Percentiles rank a stretch among this genome's conserved stretches.
phyloP scores from a whole-genome alignment of 805 yeast genomes.

The Candida sphagnicola region DNA sequence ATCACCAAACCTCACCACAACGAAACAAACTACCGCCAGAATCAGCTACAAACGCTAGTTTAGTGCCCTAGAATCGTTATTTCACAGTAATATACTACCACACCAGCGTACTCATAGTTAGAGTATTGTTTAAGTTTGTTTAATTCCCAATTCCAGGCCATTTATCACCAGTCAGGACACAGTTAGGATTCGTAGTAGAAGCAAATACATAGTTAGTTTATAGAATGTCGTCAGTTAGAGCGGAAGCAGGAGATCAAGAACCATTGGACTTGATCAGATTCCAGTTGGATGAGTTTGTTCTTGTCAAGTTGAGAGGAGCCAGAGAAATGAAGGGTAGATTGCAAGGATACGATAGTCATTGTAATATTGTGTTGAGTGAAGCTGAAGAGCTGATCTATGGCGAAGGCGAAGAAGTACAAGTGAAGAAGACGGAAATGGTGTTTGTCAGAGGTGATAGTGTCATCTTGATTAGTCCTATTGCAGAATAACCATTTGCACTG shows the following conservation, averaged over 20 bases:
- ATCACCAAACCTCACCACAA: too few relatives aligned
- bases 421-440: slow-evolving; percentile 76
- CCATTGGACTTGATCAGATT: slow-evolving; percentile 90
- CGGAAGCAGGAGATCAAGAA: slow-evolving; percentile 44
- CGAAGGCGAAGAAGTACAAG: slow-evolving; percentile 42
- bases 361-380: slow-evolving; percentile 92
- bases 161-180: too few relatives aligned
- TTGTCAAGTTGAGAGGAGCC: slow-evolving; percentile 89
- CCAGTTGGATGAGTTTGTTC: slow-evolving; percentile 80
- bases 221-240: slow-evolving; percentile 28
- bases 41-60: too few relatives aligned
- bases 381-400: slow-evolving; percentile 80
- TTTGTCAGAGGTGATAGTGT: slow-evolving; percentile 98
- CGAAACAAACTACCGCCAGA: too few relatives aligned
- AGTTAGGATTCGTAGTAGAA: too few relatives aligned
- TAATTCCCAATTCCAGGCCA: too few relatives aligned
- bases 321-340: slow-evolving; percentile 86
- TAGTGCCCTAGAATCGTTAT: too few relatives aligned
- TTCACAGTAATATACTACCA: too few relatives aligned
- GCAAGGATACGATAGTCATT: slow-evolving; percentile 95
- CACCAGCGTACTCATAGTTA: too few relatives aligned
- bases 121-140: too few relatives aligned
- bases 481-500: too few relatives aligned
- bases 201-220: not conserved
- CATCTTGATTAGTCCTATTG: slow-evolving; percentile 61